Evolutionary conservation across 345 rosid genomes (phyloP).

Genomic region (Brassica carinata): DNA sequence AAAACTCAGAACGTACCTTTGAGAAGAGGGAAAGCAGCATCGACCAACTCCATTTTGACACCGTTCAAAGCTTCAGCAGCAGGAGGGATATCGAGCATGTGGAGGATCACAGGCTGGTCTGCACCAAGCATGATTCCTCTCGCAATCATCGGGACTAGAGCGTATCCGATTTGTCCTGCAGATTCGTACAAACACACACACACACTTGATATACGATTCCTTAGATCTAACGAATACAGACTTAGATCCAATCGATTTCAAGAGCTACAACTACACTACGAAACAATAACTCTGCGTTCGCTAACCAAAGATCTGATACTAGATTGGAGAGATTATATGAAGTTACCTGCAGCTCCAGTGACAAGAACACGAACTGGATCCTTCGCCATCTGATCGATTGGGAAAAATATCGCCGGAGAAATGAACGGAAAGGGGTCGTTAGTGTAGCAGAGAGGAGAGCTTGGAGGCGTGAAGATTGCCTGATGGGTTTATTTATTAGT

Average conservation of each 20-base stretch:
- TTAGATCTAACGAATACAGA: not conserved
- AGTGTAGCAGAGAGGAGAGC: constrained; percentile 9
- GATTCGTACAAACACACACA: not conserved
- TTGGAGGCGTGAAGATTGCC: not conserved
- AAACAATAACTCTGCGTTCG: not conserved
- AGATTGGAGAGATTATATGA: constrained; percentile 4
- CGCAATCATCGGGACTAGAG: constrained; percentile 97
- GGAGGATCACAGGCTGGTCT: constrained; percentile 97
- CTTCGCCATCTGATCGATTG: constrained; percentile 63
- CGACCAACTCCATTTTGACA: constrained; percentile 93
- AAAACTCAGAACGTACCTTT: constrained; percentile 54
- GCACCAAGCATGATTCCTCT: constrained; percentile 96
- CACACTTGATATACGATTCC: not conserved
- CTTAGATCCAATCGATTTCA: constrained; percentile 3
- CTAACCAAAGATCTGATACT: not conserved
- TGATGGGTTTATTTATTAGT: constrained; percentile 12
- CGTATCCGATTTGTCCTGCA: constrained; percentile 98
- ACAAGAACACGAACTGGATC: constrained; percentile 96
- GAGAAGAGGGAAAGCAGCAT: constrained; percentile 95
- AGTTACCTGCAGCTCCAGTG: constrained; percentile 95
- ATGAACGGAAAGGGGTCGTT: not conserved
- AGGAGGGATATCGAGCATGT: constrained; percentile 96
- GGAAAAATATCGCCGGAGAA: constrained; percentile 25
- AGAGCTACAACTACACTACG: not conserved
- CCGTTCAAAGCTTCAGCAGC: constrained; percentile 99